Evolutionary conservation across 2,329 filamentous ascomycete species (phyloP), one percentile per base, ranked within the genome.

Genomic region (Phaeosphaeriaceae sp.): DNA sequence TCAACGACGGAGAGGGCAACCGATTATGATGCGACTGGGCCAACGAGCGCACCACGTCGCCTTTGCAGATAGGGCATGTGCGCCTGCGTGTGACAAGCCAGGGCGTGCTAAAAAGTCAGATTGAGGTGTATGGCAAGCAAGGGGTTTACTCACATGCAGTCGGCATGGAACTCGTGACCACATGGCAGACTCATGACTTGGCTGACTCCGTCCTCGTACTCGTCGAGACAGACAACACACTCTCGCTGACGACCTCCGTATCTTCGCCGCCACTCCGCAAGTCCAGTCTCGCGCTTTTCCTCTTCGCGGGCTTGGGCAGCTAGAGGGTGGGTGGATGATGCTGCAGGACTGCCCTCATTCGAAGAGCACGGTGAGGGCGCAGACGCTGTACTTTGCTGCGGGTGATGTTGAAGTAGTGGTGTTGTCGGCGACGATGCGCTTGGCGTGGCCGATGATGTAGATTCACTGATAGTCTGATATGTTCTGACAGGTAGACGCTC

Each of bases 51-150:
- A 99, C 94, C 35, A 99, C 95, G 74, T 99, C 95, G 50, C 94
- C 93, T 81, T 99, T 99, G 82, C 95, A 99, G 60, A 99, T 98
- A 0, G 95, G 95, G 71, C 95, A 99, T n/a, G 95, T 99, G 63
- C 95, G 90, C 64, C 95, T 91, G 50, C 94, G 89, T 17, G 94
- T 98, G 0, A 94, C 97, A 53, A 99, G 83, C 95, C 95, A 99
- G 1, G 95, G 95, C 4, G 95, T 98, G 74, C 93, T 97, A 24
- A 35, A 13, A 28, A 61, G 71, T 69, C 70, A 74, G 63, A 58
- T 64, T 65, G 2, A 15, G 2, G 30, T 1, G 17, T 11, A 8
- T 22, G 24, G 15, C 22, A 19, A 10, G 11, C 22, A 13, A 17
- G 5, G 10, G 21, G n/a, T 15, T 51, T 13, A 91, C 93, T 90